phyloP scores from a whole-genome alignment of 2,329 filamentous ascomycete species.

The Fusarium neocosmosporiellum region DNA sequence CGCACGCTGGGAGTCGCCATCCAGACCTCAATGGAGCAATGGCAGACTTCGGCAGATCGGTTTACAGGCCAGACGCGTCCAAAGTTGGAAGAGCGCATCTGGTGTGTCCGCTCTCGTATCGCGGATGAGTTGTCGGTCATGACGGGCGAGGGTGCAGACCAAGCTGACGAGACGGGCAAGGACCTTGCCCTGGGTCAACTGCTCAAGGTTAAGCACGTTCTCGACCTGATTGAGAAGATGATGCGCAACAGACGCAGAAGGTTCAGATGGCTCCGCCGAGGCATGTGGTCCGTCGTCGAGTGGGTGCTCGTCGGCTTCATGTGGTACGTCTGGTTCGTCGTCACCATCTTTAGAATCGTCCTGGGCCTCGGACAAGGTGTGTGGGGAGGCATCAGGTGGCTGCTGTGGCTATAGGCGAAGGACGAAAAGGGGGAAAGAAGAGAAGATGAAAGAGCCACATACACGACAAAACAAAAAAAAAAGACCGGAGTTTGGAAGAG shows the following conservation, averaged over 20 bases:
- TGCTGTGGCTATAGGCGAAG: conserved; percentile 78
- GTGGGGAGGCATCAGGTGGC: conserved; percentile 75
- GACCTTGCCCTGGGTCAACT: conserved; percentile 82
- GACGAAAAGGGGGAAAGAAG: conserved; percentile 5
- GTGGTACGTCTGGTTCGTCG: conserved; percentile 94
- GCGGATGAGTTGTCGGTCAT: conserved; percentile 66
- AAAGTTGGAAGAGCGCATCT: conserved; percentile 61
- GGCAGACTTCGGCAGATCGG: conserved; percentile 68
- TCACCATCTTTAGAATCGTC: conserved; percentile 78
- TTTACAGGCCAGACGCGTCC: conserved; percentile 70
- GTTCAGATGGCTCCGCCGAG: conserved; percentile 79
- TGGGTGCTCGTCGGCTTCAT: conserved; percentile 89
- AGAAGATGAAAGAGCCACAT: neutral
- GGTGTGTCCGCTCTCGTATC: conserved; percentile 58
- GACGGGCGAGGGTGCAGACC: conserved; percentile 77
- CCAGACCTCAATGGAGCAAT: conserved; percentile 60
- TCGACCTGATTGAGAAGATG: conserved; percentile 82
- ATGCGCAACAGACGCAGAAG: conserved; percentile 74
- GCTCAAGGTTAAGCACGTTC: conserved; percentile 81
- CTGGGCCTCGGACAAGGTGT: conserved; percentile 71
- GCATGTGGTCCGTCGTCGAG: conserved; percentile 85
- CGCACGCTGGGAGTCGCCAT: conserved; percentile 62
- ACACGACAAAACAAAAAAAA: neutral
- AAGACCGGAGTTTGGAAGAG: neutral
- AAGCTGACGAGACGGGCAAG: conserved; percentile 81